Evolutionary conservation across 306 rosid genomes (phyloP).

Genomic region (Prunus campanulata): DNA sequence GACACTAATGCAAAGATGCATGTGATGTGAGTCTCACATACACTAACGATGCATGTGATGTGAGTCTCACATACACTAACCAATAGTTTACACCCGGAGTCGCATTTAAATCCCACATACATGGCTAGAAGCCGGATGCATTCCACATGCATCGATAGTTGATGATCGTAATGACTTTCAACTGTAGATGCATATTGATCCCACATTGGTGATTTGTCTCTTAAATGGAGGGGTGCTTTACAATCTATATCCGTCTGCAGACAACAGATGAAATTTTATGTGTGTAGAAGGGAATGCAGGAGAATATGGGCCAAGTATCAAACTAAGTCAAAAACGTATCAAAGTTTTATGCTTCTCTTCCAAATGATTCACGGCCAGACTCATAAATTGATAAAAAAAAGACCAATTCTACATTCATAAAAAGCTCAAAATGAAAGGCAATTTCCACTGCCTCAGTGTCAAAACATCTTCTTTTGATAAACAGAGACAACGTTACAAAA

Average conservation of each 20-base stretch:
- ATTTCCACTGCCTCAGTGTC: conserved; percentile 4
- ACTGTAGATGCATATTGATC: neutral
- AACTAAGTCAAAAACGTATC: neutral
- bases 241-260: neutral
- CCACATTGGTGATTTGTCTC: too few relatives aligned
- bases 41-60: too few relatives aligned
- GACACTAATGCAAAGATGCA: too few relatives aligned
- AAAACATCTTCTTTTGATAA: neutral
- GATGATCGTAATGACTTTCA: neutral
- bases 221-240: neutral
- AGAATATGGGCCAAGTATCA: neutral
- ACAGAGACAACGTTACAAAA: conserved; percentile 15
- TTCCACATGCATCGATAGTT: neutral
- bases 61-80: too few relatives aligned
- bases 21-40: too few relatives aligned
- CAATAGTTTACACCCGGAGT: too few relatives aligned
- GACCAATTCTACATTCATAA: conserved; percentile 13
- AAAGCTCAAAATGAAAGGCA: conserved; percentile 11
- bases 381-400: neutral
- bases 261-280: neutral
- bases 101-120: too few relatives aligned
- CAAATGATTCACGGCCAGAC: neutral
- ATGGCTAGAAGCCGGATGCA: neutral
- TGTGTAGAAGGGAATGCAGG: neutral
- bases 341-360: neutral